These are phyloP conservation scores for Mrakiaceae sp. DNA, from an alignment of 1,284 basidiomycete species.

Conservation along the genomic window DNA sequence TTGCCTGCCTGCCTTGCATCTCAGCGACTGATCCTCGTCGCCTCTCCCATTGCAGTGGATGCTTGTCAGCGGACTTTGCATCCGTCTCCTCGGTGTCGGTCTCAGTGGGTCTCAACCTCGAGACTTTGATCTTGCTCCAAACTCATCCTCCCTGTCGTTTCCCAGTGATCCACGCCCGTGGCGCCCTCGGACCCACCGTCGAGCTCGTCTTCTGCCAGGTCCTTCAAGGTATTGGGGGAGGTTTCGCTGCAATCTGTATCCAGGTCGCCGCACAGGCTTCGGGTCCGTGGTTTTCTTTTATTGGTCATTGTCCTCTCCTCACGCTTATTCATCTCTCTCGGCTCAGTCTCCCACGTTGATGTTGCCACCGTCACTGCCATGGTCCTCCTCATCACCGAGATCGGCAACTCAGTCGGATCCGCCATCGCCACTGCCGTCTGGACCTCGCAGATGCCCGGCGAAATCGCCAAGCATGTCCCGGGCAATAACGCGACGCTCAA, in stretches of 20 bases:
- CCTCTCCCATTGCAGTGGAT: constrained; percentile 38
- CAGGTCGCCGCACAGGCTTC: constrained; percentile 67
- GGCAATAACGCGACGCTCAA: constrained; percentile 28
- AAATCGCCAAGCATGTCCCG: constrained; percentile 46
- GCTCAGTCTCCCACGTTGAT: constrained; percentile 55
- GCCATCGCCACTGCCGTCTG: constrained; percentile 43
- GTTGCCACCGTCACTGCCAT: constrained; percentile 72
- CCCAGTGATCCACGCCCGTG: constrained; percentile 47
- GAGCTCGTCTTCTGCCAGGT: constrained; percentile 51
- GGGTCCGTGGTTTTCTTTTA: too few relatives aligned
- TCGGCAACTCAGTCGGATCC: constrained; percentile 42
- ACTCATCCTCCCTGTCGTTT: constrained; percentile 22
- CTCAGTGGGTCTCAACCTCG: constrained; percentile 33
- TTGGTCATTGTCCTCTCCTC: too few relatives aligned
- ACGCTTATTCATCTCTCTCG: too few relatives aligned
- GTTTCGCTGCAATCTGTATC: constrained; percentile 55
- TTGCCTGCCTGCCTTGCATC: too few relatives aligned
- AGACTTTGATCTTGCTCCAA: not conserved
- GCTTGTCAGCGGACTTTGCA: constrained; percentile 51
- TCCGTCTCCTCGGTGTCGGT: constrained; percentile 57
- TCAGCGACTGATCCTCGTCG: not conserved
- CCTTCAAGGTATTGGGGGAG: constrained; percentile 50
- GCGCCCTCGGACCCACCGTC: constrained; percentile 43
- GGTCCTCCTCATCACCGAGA: constrained; percentile 51
- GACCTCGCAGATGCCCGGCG: constrained; percentile 48